phyloP scores from a whole-genome alignment of 2,329 filamentous ascomycete genomes.

The Didymella exigua region DNA sequence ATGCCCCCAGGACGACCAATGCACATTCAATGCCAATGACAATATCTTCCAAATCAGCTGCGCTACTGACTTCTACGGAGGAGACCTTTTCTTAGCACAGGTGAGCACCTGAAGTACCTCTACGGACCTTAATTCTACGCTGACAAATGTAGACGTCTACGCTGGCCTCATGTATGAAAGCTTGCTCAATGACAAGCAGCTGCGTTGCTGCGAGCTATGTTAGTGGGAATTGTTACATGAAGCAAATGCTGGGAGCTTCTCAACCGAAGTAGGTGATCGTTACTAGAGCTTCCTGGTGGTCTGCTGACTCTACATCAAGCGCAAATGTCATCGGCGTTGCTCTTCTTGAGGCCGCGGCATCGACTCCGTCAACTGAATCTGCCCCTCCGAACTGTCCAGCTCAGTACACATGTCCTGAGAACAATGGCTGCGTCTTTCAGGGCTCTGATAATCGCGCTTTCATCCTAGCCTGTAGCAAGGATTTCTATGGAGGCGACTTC shows the following conservation, averaged over 20 bases:
- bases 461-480: background rate
- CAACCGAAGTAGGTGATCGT: background rate
- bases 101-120: background rate
- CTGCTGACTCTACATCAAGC: background rate
- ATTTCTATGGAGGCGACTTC: background rate
- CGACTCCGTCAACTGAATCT: background rate
- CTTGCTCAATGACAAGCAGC: background rate
- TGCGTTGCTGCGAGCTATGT: constrained; percentile 8
- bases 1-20: background rate
- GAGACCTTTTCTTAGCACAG: background rate
- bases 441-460: background rate
- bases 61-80: constrained; percentile 1
- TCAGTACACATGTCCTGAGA: background rate
- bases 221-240: constrained; percentile 4
- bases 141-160: background rate
- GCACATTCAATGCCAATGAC: background rate
- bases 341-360: background rate
- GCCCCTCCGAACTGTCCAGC: background rate
- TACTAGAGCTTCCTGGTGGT: background rate
- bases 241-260: background rate
- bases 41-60: background rate
- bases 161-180: background rate
- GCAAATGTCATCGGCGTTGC: background rate
- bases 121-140: background rate
- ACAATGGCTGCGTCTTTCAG: background rate